Conservation (phyloP, 306 rosid genomes). For the Lathyrus aphaca region DNA sequence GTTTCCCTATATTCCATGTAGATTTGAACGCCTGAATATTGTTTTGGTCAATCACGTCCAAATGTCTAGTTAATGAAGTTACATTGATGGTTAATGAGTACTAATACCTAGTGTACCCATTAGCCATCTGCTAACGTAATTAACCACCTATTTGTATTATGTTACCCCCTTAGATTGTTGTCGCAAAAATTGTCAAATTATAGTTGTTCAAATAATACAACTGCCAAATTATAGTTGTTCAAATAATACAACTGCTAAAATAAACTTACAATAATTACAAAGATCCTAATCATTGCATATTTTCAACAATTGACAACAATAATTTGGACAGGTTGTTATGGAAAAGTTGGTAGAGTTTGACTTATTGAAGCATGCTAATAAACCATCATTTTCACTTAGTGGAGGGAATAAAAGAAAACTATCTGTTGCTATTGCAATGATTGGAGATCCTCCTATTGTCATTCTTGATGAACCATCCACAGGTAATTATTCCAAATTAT, state of each 20-base stretch:
- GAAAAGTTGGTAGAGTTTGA: constrained; percentile 89
- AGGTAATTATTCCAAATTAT: constrained; percentile 48
- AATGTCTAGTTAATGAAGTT: neutral
- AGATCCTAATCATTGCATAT: neutral
- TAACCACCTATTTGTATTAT: neutral
- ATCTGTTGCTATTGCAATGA: constrained; percentile 95
- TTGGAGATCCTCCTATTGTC: constrained; percentile 96
- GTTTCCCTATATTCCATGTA: constrained; percentile 9
- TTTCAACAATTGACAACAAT: constrained; percentile 26
- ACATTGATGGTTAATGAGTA: neutral
- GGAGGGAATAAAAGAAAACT: constrained; percentile 97
- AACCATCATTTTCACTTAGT: constrained; percentile 90
- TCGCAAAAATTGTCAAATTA: neutral
- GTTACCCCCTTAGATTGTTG: neutral
- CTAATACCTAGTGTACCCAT: neutral
- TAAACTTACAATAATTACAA: constrained; percentile 1
- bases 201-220: neutral
- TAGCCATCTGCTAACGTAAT: neutral
- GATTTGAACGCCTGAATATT: neutral
- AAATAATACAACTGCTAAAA: neutral
- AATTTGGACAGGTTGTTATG: constrained; percentile 78
- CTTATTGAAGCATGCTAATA: constrained; percentile 82
- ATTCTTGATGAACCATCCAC: constrained; percentile 98
- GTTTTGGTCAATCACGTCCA: neutral
- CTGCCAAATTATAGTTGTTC: neutral